Evolutionary conservation across 2,329 filamentous ascomycete species (phyloP), one percentile per base, ranked within the genome.

Genomic region (Neofusicoccum sp.): DNA sequence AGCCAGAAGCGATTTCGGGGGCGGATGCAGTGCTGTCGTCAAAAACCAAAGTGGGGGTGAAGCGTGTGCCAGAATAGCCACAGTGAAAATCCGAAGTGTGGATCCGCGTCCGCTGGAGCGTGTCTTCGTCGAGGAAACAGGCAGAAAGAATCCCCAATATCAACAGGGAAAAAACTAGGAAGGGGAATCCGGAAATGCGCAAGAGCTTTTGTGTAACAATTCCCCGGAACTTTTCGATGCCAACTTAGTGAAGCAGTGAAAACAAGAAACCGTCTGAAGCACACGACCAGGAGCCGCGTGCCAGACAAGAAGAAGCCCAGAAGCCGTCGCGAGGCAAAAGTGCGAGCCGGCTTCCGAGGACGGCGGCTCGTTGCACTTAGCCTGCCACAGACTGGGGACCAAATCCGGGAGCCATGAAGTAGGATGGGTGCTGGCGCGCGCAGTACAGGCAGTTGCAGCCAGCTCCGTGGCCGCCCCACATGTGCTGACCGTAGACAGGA

Each of bases 391-490:
- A 67, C 67, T 75, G 73, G 54, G 73, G 70, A 56, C 72, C 73
- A 58, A 72, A 75, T 28, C 72, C 71, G 48, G 70, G 67, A 28
- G 72, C 68, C 73, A 75, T 74, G 63, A 74, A 73, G 66, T 75
- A 75, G 11, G 71, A 66, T 38, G 71, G 72, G 49, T 75, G 73
- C 57, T 72, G 68, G 59, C 72, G 73, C 28, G 69, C 69, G 43
- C 73, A 75, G 64, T 74, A 74, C 47, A 71, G 68, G 66, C 73
- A 76, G 63, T 68, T 69, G 64, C 73, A 75, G 64, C 70, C 73
- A 12, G 69, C 61, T 53, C 70, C 69, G 57, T 76, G 73, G 58
- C 70, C 70, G 64, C 73, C 74, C 73, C 73, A 76, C 28, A 67
- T 67, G 49, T 72, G 72, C 31, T 67, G 62, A 53, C 70, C 73